Evolutionary conservation across 768 basidiomycete genomes (phyloP), one percentile per base, ranked within the genome.

Genomic region (Mrakia frigida): DNA sequence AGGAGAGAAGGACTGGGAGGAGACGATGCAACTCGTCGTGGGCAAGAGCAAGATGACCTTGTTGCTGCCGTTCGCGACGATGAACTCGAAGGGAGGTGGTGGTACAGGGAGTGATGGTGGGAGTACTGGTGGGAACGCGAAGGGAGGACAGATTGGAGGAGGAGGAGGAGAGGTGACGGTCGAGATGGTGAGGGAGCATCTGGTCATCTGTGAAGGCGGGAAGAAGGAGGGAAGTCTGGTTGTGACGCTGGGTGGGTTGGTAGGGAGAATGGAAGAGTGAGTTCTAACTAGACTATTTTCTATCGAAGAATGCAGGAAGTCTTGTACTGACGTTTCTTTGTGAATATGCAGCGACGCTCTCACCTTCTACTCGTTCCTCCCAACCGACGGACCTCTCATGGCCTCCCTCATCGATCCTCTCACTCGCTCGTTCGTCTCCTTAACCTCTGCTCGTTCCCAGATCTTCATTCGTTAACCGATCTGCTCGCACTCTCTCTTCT

Each of bases 171-270:
- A 73, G 50, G 86, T 93, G 71, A 91, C 90, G 0, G 84, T 89
- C 0, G 90, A 93, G 3, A 89, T 94, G 75, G 85, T 97, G 41
- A 89, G 88, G 81, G 94, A 97, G 80, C 96, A 99, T 81, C 83
- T 96, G 74, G 84, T 88, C 41, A 86, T 93, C 43, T 89, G 73
- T 16, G 52, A 74, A 43, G 73, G 73, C 37, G 73, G 73, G 41
- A 41, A 33, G 56, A 74, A 74, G 43, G 73, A 74, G 33, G 65
- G 73, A 21, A 14, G 23, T 10, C 7, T 74, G 5, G 61, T 93
- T 18, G 87, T 93, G 5, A 93, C 93, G 0, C 84, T 95, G 50
- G 94, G 93, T 0, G 96, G 95, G 6, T 84, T 98, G 37, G 85
- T 94, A 31, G 94, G 93, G 9, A 86, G 85, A 6, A 82, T 93